These are phyloP conservation scores for Mucor sp. DNA, from an alignment of 371 early-diverging fungal species.

Conservation along the genomic window DNA sequence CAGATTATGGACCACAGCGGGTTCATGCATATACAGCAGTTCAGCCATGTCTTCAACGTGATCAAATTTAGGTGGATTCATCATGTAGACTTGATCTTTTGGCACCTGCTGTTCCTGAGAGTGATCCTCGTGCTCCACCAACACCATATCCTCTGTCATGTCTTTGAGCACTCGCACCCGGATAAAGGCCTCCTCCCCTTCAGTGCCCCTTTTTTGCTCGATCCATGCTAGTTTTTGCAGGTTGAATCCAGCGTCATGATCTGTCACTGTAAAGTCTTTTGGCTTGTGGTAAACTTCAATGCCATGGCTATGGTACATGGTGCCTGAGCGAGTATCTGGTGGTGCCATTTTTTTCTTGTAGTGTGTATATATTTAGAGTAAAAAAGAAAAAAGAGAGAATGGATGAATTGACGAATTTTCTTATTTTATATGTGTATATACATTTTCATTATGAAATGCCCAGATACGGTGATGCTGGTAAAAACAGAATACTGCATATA, in stretches of 20 bases:
- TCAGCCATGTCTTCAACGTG: slow-evolving; percentile 99
- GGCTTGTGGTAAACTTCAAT: slow-evolving; percentile 26
- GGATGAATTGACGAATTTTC: neutral
- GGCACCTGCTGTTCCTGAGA: slow-evolving; percentile 17
- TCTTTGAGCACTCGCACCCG: slow-evolving; percentile 10
- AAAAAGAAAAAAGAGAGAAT: neutral
- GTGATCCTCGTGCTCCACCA: slow-evolving; percentile 21
- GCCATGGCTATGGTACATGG: slow-evolving; percentile 23
- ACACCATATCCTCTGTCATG: neutral
- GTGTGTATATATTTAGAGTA: neutral
- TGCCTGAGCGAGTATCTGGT: slow-evolving; percentile 5
- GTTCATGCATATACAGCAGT: slow-evolving; percentile 97
- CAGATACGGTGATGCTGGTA: slow-evolving; percentile 1
- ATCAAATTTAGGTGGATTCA: slow-evolving; percentile 99
- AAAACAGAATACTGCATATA: slow-evolving; percentile 8
- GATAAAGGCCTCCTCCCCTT: slow-evolving; percentile 6
- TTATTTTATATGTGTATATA: neutral
- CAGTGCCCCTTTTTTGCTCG: neutral
- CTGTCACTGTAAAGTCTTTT: neutral
- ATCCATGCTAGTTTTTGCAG: slow-evolving; percentile 27
- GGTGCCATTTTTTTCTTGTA: slow-evolving; percentile 12
- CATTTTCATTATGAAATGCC: neutral
- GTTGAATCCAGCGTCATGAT: slow-evolving; percentile 25
- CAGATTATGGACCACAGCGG: slow-evolving; percentile 98
- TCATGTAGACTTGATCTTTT: slow-evolving; percentile 83